Evolutionary conservation across 164 flowering plant species (phyloP), one percentile per base, ranked within the genome.

Genomic region (Dillenia turbinata): DNA sequence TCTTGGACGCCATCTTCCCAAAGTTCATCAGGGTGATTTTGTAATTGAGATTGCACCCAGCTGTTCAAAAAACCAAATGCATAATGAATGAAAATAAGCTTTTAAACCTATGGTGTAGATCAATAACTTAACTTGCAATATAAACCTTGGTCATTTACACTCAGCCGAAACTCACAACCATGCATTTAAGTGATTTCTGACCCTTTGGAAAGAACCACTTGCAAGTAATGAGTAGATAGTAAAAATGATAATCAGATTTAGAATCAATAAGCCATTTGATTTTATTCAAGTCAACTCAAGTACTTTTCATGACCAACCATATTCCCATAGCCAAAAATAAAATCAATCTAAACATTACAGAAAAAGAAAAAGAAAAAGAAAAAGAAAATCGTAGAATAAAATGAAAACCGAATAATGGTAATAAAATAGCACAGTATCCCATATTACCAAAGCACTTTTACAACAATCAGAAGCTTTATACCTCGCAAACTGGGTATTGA

Each of bases 1-100:
- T 89, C 96, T 44, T 72, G 80, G 19, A 84, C 78, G 14, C 97
- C 99, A 78, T 88, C 99, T 77, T 88, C 88, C 99, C 99, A 94
- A 71, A 94, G 96, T 69, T 89, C 99, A 77, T 94, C 92, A 10
- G 97, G 96, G 64, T 89, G 96, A 68, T 85, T 81, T 66, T 81
- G 82, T 62, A 94, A 68, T 62, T 94, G 97, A 54, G 72, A 57
- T 63, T 91, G 96, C 65, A 94, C 89, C 97, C 99, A 94, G 66
- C 99, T 94, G 86, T 61, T 49, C 66, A 69, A 22, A 62, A 10
- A 59, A 51, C 59, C 15, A 46, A 44, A 60, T 45, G 50, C 47
- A 55, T 12, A 49, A 65, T 45, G 10, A 43, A 14, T 49, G 9
- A 46, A n/a, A 48, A 8, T 11, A 9, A 6, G 54, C 17, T 3